A percentile compares a stretch with the other conserved stretches of the same genome.
Evolutionary conservation across 805 yeast genomes (phyloP).

Genomic region (Wickerhamomyces rabaulensis): DNA sequence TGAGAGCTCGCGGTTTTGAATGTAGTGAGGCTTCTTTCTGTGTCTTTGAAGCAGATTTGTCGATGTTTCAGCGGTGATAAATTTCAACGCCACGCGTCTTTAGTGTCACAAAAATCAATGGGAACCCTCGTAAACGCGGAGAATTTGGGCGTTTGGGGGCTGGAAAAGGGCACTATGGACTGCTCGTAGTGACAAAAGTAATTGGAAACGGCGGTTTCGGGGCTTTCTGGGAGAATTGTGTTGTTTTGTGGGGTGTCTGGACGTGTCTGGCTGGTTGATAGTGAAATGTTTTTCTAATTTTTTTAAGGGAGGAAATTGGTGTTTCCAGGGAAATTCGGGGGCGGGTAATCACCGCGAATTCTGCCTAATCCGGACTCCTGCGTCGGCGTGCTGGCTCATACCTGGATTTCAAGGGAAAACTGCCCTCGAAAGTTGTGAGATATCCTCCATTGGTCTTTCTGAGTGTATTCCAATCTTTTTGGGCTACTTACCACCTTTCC

Average conservation of each 20-base stretch:
- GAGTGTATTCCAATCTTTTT: not conserved
- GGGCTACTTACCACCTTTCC: not conserved
- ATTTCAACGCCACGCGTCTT: conserved; percentile 7
- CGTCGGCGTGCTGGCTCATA: not conserved
- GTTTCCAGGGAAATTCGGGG: conserved; percentile 2
- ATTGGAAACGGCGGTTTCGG: not conserved
- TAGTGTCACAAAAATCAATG: conserved; percentile 2
- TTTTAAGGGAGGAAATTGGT: conserved; percentile 4
- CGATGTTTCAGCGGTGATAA: not conserved
- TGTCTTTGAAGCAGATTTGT: not conserved
- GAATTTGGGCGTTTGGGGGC: not conserved
- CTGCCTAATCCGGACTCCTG: not conserved
- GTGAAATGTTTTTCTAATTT: conserved; percentile 1
- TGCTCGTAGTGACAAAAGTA: not conserved
- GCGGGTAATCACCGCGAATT: conserved; percentile 1
- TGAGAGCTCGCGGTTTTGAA: not conserved
- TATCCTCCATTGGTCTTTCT: no score
- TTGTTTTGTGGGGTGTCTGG: not conserved
- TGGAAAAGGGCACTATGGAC: not conserved
- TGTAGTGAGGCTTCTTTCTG: not conserved
- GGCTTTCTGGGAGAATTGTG: not conserved
- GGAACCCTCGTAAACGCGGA: not conserved
- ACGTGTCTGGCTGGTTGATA: not conserved
- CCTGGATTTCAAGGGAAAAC: no score
- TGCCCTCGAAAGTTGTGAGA: no score